Conservation (phyloP, 192 early-diverging fungal species). For the Umbelopsis sp. region DNA sequence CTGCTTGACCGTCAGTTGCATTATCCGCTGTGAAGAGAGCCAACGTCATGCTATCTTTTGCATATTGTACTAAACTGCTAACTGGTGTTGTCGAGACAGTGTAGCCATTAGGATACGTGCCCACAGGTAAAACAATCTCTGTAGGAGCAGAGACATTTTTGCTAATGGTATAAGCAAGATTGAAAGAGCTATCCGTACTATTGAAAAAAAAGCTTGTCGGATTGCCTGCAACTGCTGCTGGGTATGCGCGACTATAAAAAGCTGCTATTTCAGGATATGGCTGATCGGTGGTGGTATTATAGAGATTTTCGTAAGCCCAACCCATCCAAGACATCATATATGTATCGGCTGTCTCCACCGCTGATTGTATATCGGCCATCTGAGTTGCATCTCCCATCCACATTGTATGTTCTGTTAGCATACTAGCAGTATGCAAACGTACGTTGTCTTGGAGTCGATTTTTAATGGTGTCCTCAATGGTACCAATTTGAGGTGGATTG, state of each 20-base stretch:
- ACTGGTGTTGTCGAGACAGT: constrained; percentile 40
- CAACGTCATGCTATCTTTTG: constrained; percentile 10
- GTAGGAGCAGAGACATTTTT: constrained; percentile 37
- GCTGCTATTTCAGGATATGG: constrained; percentile 33
- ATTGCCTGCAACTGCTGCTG: constrained; percentile 41
- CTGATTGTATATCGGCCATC: constrained; percentile 37
- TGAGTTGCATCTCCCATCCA: constrained; percentile 42
- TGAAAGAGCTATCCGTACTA: constrained; percentile 38
- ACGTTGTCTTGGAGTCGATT: constrained; percentile 48
- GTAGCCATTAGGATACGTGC: constrained; percentile 46
- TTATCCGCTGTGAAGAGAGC: constrained; percentile 6
- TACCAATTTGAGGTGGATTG: constrained; percentile 47
- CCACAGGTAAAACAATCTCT: constrained; percentile 34
- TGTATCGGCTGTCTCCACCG: constrained; percentile 45
- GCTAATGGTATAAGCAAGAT: constrained; percentile 37
- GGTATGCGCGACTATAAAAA: constrained; percentile 44
- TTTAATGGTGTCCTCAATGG: constrained; percentile 39
- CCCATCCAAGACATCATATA: constrained; percentile 59
- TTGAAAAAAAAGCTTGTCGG: constrained; percentile 43
- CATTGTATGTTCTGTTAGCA: constrained; percentile 60
- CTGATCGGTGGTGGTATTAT: constrained; percentile 14
- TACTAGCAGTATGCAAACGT: constrained; percentile 47
- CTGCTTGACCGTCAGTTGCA: background rate
- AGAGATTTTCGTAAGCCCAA: constrained; percentile 59
- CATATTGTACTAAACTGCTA: background rate